Evolutionary conservation across 139 green algal genomes (phyloP).

Genomic region (Closterium sp.): DNA sequence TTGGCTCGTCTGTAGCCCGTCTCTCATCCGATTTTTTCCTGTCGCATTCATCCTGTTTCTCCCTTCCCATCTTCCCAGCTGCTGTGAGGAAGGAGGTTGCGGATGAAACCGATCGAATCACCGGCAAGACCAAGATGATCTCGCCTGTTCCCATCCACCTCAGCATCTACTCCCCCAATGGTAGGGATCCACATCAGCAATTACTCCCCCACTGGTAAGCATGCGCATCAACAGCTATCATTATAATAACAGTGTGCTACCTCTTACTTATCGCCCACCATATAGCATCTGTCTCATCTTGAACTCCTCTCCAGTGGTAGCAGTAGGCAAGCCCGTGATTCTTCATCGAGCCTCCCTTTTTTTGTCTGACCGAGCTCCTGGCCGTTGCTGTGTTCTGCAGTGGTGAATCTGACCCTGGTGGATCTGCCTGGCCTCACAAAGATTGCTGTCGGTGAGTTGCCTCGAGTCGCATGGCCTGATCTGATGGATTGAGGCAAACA

Average conservation of each 20-base stretch:
- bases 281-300: background rate
- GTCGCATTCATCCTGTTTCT: background rate
- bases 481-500: background rate
- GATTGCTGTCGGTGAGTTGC: constrained; percentile 87
- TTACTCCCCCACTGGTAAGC: too few species aligned
- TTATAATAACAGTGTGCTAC: background rate
- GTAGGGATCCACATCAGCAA: background rate
- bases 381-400: constrained; percentile 10
- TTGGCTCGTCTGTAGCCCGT: too few species aligned
- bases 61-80: constrained; percentile 55
- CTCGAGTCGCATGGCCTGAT: background rate
- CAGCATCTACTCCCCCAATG: constrained; percentile 79
- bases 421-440: constrained; percentile 97
- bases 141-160: constrained; percentile 92
- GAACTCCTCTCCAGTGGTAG: background rate
- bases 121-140: constrained; percentile 73
- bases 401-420: constrained; percentile 88
- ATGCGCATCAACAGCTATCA: too few species aligned
- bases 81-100: constrained; percentile 88
- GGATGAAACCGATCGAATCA: constrained; percentile 81
- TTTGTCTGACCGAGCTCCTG: background rate
- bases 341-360: background rate
- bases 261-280: background rate
- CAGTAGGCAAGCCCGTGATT: background rate
- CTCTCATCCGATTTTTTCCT: background rate